phyloP scores from a whole-genome alignment of 2,329 filamentous ascomycete genomes.

The Trichoderma oligosporum region DNA sequence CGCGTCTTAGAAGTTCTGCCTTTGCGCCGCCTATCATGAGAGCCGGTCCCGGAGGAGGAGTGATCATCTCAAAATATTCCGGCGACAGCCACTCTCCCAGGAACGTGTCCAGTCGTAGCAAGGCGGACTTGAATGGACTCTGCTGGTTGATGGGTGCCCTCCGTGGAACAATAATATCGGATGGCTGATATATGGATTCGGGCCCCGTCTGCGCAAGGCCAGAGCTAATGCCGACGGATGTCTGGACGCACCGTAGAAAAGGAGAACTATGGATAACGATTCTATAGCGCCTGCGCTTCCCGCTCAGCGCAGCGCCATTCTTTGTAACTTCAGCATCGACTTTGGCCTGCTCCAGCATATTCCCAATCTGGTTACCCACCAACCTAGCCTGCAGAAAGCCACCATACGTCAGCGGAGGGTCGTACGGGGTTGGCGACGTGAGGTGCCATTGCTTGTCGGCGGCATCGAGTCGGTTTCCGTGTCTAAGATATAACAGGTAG shows the following conservation, averaged over 20 bases:
- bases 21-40: slow-evolving; percentile 89
- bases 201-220: slow-evolving; percentile 63
- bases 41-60: slow-evolving; percentile 77
- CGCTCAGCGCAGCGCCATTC: slow-evolving; percentile 22
- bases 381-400: slow-evolving; percentile 85
- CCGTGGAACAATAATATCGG: slow-evolving; percentile 35
- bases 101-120: slow-evolving; percentile 83
- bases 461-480: slow-evolving; percentile 89
- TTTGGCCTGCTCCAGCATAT: slow-evolving; percentile 57
- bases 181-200: slow-evolving; percentile 33
- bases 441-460: slow-evolving; percentile 95
- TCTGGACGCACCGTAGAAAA: slow-evolving; percentile 88
- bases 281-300: slow-evolving; percentile 61
- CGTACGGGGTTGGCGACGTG: slow-evolving; percentile 88
- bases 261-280: slow-evolving; percentile 91
- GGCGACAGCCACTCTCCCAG: slow-evolving; percentile 93
- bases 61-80: slow-evolving; percentile 90
- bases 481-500: slow-evolving; percentile 47
- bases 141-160: slow-evolving; percentile 27
- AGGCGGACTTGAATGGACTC: slow-evolving; percentile 49
- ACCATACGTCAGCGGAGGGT: slow-evolving; percentile 89
- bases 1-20: slow-evolving; percentile 74
- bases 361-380: slow-evolving; percentile 79
- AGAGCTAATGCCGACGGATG: slow-evolving; percentile 80
- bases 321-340: slow-evolving; percentile 38